Conservation (phyloP, 2,329 filamentous ascomycete species). For the Diplodia sapinea region DNA sequence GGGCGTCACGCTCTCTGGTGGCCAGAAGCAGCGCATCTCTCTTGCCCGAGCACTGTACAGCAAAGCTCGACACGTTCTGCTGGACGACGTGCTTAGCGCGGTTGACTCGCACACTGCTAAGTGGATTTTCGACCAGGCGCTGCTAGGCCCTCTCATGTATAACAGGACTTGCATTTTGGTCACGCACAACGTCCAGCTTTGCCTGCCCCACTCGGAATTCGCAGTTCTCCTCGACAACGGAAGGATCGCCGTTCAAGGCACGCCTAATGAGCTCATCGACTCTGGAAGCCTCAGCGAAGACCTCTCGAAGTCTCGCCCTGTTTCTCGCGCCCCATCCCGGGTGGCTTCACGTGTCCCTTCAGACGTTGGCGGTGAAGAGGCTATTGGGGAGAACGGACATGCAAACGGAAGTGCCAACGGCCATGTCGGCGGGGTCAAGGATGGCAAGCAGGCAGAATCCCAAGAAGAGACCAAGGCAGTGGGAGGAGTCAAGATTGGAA, state of each 20-base stretch:
- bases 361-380: conserved; percentile 68
- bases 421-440: conserved; percentile 54
- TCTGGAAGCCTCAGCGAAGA: conserved; percentile 92
- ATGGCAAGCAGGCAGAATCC: conserved; percentile 34
- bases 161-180: conserved; percentile 91
- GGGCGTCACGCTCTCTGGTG: conserved; percentile 93
- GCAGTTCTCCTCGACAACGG: conserved; percentile 90
- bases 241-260: conserved; percentile 76
- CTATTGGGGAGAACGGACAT: conserved; percentile 42
- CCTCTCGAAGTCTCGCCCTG: conserved; percentile 73
- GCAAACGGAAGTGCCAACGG: conserved; percentile 59
- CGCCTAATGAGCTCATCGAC: conserved; percentile 75
- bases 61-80: conserved; percentile 84
- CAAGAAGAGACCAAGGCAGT: conserved; percentile 75
- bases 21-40: conserved; percentile 96
- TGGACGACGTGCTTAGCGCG: conserved; percentile 95
- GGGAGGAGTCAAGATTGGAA: conserved; percentile 85
- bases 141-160: conserved; percentile 86
- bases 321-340: conserved; percentile 72
- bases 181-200: conserved; percentile 92
- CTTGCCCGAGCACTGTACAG: conserved; percentile 97
- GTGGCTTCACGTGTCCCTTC: conserved; percentile 80
- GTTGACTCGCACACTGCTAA: conserved; percentile 97
- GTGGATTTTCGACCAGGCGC: conserved; percentile 95
- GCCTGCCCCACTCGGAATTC: conserved; percentile 78